These are phyloP conservation scores for Castanospermum australe DNA, from an alignment of 306 rosid species.

Conservation along the genomic window DNA sequence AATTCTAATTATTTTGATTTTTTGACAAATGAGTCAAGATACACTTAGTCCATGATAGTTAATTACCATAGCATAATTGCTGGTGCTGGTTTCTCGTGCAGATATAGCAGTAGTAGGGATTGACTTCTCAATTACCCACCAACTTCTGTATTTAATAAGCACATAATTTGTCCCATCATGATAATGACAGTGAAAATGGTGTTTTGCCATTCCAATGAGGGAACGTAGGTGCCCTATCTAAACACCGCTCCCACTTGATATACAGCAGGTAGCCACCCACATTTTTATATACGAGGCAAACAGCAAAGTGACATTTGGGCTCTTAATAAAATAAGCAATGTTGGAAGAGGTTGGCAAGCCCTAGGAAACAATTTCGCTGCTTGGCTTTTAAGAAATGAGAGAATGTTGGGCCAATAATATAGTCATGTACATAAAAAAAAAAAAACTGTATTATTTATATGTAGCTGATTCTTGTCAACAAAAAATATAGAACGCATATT, in stretches of 20 bases:
- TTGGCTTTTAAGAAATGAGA: constrained; percentile 25
- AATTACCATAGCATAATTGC: not conserved
- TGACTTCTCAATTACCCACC: constrained; percentile 28
- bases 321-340: constrained; percentile 27
- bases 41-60: constrained; percentile 1
- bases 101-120: constrained; percentile 25
- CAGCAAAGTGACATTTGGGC: constrained; percentile 29
- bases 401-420: constrained; percentile 37
- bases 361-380: constrained; percentile 2
- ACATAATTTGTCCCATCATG: constrained; percentile 35
- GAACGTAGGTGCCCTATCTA: not conserved
- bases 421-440: not conserved
- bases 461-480: constrained; percentile 29
- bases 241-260: constrained; percentile 23
- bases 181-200: constrained; percentile 39
- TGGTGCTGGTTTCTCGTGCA: constrained; percentile 9
- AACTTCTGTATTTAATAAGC: constrained; percentile 28
- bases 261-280: constrained; percentile 37
- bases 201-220: constrained; percentile 15
- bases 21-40: not conserved
- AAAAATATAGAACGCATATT: not conserved
- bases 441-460: constrained; percentile 18
- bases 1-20: not conserved
- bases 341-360: constrained; percentile 24
- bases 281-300: constrained; percentile 21